These are phyloP conservation scores for Leccinum subtestaceum DNA, from an alignment of 768 basidiomycete genomes.

Conservation along the genomic window DNA sequence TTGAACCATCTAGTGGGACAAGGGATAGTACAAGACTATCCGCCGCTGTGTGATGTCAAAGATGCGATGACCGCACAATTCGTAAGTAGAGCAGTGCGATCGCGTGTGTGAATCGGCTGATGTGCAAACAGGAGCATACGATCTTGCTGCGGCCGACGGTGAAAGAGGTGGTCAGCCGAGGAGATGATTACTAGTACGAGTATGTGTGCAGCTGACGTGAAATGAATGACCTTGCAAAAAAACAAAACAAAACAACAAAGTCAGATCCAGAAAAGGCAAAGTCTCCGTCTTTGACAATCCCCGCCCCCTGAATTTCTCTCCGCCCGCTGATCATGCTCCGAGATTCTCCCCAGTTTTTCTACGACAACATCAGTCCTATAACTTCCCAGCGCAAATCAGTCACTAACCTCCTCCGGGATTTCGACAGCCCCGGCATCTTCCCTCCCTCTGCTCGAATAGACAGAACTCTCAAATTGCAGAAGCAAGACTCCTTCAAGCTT, in stretches of 20 bases:
- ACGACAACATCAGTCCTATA: slow-evolving; percentile 12
- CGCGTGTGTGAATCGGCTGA: slow-evolving; percentile 5
- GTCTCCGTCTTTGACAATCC: not conserved
- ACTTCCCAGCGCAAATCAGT: slow-evolving; percentile 16
- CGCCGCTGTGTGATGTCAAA: slow-evolving; percentile 80
- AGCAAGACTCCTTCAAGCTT: slow-evolving; percentile 52
- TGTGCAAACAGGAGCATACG: slow-evolving; percentile 67
- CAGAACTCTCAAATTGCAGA: slow-evolving; percentile 58
- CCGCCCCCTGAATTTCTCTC: not conserved
- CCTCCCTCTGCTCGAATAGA: slow-evolving; percentile 76
- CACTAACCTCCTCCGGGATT: slow-evolving; percentile 42
- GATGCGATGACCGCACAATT: slow-evolving; percentile 96
- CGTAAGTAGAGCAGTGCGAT: slow-evolving; percentile 39
- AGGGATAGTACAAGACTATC: slow-evolving; percentile 89
- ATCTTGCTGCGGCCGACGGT: slow-evolving; percentile 80
- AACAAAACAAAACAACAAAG: slow-evolving; percentile 2
- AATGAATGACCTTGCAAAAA: not conserved
- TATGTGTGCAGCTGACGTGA: slow-evolving; percentile 6
- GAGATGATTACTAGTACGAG: slow-evolving; percentile 66
- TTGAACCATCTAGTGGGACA: slow-evolving; percentile 86
- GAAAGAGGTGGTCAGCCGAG: slow-evolving; percentile 82
- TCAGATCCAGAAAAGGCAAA: slow-evolving; percentile 26
- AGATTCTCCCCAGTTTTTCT: slow-evolving; percentile 23
- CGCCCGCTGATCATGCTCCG: slow-evolving; percentile 21
- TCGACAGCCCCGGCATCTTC: slow-evolving; percentile 62